Conservation (phyloP, 2,329 filamentous ascomycete genomes). For the Diaporthe vexans region DNA sequence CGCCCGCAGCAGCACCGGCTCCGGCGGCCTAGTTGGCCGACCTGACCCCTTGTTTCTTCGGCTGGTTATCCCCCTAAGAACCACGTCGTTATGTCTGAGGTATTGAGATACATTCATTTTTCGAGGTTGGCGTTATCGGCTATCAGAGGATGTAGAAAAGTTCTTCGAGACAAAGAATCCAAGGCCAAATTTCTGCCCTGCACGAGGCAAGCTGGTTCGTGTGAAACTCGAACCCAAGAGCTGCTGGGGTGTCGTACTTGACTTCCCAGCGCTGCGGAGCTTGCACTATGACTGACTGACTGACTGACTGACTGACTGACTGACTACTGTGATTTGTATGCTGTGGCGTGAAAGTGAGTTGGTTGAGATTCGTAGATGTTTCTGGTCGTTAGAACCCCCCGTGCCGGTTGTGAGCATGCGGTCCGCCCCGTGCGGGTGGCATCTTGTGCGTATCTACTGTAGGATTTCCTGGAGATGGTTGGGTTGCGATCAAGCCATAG, state of each 20-base stretch:
- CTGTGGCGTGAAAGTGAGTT: not conserved
- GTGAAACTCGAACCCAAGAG: conserved; percentile 33
- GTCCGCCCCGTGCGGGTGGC: no score
- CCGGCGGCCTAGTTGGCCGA: conserved; percentile 12
- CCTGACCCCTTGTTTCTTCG: not conserved
- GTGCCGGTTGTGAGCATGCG: no score
- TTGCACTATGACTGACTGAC: not conserved
- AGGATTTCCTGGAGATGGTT: no score
- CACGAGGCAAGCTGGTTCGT: conserved; percentile 32
- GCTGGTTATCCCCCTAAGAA: not conserved
- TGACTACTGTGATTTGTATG: not conserved
- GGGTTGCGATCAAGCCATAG: no score
- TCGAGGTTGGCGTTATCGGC: not conserved
- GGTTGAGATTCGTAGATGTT: no score
- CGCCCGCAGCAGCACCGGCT: conserved; percentile 11
- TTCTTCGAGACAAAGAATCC: not conserved
- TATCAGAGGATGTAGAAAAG: conserved; percentile 3
- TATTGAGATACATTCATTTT: not conserved
- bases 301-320: not conserved
- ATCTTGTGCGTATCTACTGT: no score
- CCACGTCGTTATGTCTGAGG: not conserved
- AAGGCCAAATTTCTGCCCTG: not conserved
- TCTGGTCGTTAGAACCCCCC: no score
- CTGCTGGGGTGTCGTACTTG: conserved; percentile 15
- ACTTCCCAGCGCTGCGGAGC: conserved; percentile 25